These are phyloP conservation scores for Diaporthe citriasiana DNA, from an alignment of 2,329 filamentous ascomycete genomes.

Conservation along the genomic window DNA sequence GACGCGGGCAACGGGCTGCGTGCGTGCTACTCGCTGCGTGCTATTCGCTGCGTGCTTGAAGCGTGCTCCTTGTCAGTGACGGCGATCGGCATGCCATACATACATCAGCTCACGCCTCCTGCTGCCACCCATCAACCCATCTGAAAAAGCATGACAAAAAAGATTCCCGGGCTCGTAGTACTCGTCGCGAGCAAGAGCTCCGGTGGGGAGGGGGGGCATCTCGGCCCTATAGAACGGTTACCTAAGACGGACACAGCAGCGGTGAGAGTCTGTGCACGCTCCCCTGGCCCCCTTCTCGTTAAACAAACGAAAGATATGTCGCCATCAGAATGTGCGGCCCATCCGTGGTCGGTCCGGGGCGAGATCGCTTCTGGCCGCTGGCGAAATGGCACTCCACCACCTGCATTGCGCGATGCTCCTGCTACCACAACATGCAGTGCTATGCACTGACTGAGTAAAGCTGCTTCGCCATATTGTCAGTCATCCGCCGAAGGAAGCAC, in stretches of 20 bases:
- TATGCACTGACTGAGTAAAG: neutral
- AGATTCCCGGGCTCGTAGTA: neutral
- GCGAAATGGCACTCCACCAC: slow-evolving; percentile 22
- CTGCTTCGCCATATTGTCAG: slow-evolving; percentile 12
- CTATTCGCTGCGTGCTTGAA: neutral
- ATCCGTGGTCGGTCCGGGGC: slow-evolving; percentile 27
- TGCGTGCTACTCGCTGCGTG: neutral
- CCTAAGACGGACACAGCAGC: slow-evolving; percentile 17
- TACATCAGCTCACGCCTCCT: slow-evolving; percentile 8
- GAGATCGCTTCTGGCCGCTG: slow-evolving; percentile 16
- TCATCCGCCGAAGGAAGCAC: slow-evolving; percentile 2
- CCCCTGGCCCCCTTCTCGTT: neutral
- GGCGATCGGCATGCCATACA: slow-evolving; percentile 9
- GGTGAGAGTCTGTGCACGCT: slow-evolving; percentile 26
- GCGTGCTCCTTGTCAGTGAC: slow-evolving; percentile 1
- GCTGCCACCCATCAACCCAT: slow-evolving; percentile 6
- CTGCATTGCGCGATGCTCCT: slow-evolving; percentile 20
- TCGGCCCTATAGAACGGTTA: slow-evolving; percentile 30
- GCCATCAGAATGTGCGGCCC: slow-evolving; percentile 15
- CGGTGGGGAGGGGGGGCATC: slow-evolving; percentile 7
- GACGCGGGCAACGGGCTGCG: slow-evolving; percentile 13
- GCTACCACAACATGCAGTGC: slow-evolving; percentile 13
- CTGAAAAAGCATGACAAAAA: slow-evolving; percentile 2
- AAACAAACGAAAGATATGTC: slow-evolving; percentile 13
- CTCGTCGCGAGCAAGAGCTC: neutral